A percentile compares a stretch with the other conserved stretches of the same genome.
Conservation (phyloP, 164 flowering plant species). For the Chloranthus sessilifolius region DNA sequence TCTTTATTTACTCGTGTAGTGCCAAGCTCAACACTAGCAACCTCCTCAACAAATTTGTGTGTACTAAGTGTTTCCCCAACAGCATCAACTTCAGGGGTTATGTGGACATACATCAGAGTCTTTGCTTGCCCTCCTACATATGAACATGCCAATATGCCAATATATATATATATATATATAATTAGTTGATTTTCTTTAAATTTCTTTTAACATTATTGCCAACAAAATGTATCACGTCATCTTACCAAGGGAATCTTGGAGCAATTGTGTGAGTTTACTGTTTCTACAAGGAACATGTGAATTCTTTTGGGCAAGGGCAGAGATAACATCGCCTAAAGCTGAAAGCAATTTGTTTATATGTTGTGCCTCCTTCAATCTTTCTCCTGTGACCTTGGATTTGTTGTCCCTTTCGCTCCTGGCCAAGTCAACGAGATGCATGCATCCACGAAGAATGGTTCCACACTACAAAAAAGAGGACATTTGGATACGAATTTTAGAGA, state of each 20-base stretch:
- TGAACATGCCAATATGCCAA: no score
- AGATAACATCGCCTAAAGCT: conserved; percentile 82
- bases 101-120: conserved; percentile 95
- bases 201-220: no score
- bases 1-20: conserved; percentile 68
- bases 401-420: conserved; percentile 91
- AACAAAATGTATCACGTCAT: no score
- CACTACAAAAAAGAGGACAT: no score
- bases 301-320: conserved; percentile 80
- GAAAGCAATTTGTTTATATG: conserved; percentile 84
- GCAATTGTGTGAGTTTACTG: conserved; percentile 79
- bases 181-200: no score
- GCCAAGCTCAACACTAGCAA: conserved; percentile 75
- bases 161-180: no score
- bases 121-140: conserved; percentile 87
- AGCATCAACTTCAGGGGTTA: conserved; percentile 77
- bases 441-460: conserved; percentile 62
- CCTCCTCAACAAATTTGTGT: conserved; percentile 77
- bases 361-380: conserved; percentile 84
- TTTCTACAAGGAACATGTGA: conserved; percentile 89
- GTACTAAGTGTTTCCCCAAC: conserved; percentile 74
- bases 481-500: no score
- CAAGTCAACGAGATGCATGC: conserved; percentile 88
- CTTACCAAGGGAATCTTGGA: conserved; percentile 88
- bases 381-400: conserved; percentile 88